Evolutionary conservation across 768 basidiomycete genomes (phyloP), one percentile per base, ranked within the genome.

Genomic region (Leccinum aurantiacum): DNA sequence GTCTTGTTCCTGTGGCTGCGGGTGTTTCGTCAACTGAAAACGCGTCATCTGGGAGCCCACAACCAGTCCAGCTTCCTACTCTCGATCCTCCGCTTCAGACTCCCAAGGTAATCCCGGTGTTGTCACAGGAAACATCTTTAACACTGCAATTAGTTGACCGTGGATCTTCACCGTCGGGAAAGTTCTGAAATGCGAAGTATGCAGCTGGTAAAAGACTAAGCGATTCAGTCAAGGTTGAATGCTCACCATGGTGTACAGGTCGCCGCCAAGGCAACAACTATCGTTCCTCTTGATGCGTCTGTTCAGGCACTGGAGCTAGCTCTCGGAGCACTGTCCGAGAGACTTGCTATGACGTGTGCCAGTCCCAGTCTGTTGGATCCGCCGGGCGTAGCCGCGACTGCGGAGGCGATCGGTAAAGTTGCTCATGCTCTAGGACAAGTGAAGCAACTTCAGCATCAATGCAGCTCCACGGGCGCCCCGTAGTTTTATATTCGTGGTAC

Each of bases 351-450:
- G 13, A 71, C 84, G n/a, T 77, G 83, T 6, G 68, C 73, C n/a
- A 71, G 70, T 33, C 65, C 73, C 9, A 63, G 63, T 41, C 57
- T 77, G 19, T 47, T 78, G 55, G 87, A 90, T 66, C 76, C 79
- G 33, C 54, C 66, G 24, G 75, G 80, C 5, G 81, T 92, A 53
- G 81, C 79, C 44, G 72, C 75, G 50, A 83, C 82, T 15, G 88
- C 89, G n/a, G 88, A 90, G 62, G 82, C 87, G 1, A 87, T 92
- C 31, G 71, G 75, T 47, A 89, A 89, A 68, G 83, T 88, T 8
- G 78, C 83, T 1, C 79, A 82, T 59, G 88, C 89, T 6, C 74
- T 91, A 61, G 73, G 75, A 9, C 80, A 87, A 59, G 80, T 90
- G 56, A 83, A 80, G 59, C 79, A 84, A 57, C 73, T 90, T 55